Base-by-base conservation (phyloP, 2,329 filamentous ascomycete species). In the Grosmannia clavigera region DNA sequence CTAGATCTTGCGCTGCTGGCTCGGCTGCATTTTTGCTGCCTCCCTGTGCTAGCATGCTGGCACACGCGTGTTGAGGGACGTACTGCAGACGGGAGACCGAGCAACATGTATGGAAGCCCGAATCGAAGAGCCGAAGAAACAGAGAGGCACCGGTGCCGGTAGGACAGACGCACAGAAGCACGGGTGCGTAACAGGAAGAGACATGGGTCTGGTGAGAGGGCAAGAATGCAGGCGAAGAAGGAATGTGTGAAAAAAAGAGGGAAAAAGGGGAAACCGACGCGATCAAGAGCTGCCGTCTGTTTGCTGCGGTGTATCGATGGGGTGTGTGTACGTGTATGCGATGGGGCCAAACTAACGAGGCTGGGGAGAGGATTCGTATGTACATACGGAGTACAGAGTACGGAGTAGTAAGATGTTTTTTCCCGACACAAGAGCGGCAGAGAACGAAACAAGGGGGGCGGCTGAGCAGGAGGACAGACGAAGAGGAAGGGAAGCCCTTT, bases 51-150 rank as follows among this genome's bases (percentile, higher is more conserved):
- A 31, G 33, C 33, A 35, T 35, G 38, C 6, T 40, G 38, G 38
- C 38, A 40, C 38, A 40, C 38, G 38, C 38, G 11, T 40, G 38
- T 6, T 40, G 38, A 16, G 38, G 38, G 38, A 40, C 2, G 46
- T 50, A 53, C 51, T 12, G 51, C 51, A 53, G 51, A 14, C 25
- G 43, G 38, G 31, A n/a, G 35, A 43, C 48, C 35, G 43, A 57
- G 48, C 6, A n/a, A 31, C 43, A 59, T 61, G 59, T 61, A 61
- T 63, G 57, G 61, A 63, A 63, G 61, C 55, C 33, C 22, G 29
- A 50, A 61, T 61, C 51, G 60, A 62, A 62, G 58, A 58, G 16
- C 31, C 22, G 33, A 33, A n/a, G 11, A 35, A 56, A 29, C 5
- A 54, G 33, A 31, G 29, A 54, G 29, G 38, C 43, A 7, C 19